Conservation (phyloP, 176 grass and related monocot genomes). For the Triticum aestivum region DNA sequence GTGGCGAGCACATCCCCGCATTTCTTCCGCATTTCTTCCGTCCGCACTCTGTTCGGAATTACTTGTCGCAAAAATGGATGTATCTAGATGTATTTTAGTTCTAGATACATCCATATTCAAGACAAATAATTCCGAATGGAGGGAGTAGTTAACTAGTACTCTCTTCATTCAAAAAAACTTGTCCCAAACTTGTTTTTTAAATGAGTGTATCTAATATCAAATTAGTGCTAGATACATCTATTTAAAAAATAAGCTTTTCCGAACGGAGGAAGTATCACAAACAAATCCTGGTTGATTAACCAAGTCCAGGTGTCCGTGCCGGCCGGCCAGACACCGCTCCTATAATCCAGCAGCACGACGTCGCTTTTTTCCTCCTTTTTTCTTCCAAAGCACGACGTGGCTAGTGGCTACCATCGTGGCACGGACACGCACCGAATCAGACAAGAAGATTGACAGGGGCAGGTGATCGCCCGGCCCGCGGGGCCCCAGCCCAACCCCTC, state of each 20-base stretch:
- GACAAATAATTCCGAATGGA: too few relatives aligned
- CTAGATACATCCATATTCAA: too few relatives aligned
- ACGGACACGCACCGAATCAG: slow-evolving; percentile 3
- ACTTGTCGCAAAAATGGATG: too few relatives aligned
- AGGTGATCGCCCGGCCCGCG: background rate
- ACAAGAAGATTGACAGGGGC: background rate
- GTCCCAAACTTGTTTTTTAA: too few relatives aligned
- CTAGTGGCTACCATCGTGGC: background rate
- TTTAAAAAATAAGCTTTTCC: too few relatives aligned
- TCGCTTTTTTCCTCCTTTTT: background rate
- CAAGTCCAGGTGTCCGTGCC: background rate
- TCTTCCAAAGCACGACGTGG: background rate
- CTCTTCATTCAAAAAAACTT: too few relatives aligned
- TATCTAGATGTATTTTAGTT: too few relatives aligned
- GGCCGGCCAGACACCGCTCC: background rate
- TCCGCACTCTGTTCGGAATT: too few relatives aligned
- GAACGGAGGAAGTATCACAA: too few relatives aligned
- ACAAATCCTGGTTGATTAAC: background rate
- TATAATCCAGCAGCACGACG: background rate
- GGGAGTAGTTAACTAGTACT: background rate
- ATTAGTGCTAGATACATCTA: too few relatives aligned
- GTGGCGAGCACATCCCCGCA: background rate
- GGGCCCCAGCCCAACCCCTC: background rate
- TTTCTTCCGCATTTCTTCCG: background rate
- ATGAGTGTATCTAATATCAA: too few relatives aligned